These are phyloP conservation scores for Starmerella etchellsii DNA, from an alignment of 805 yeast species.

Conservation along the genomic window DNA sequence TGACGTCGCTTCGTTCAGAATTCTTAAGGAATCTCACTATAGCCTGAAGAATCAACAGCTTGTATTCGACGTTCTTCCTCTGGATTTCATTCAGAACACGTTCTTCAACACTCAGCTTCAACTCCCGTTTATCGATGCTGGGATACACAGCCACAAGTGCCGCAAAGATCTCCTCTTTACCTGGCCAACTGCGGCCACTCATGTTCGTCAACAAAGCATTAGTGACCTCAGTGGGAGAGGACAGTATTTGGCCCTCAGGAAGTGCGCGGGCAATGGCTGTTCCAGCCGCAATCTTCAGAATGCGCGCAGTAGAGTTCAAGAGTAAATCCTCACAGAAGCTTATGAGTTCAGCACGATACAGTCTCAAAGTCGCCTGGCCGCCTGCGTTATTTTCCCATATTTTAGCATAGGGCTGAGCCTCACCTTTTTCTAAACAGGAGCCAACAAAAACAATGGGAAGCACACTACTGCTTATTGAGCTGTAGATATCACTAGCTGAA, in stretches of 20 bases:
- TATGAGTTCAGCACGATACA: constrained; percentile 60
- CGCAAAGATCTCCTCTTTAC: constrained; percentile 64
- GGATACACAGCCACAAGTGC: constrained; percentile 48
- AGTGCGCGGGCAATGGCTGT: constrained; percentile 43
- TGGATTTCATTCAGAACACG: constrained; percentile 48
- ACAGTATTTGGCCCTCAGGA: constrained; percentile 32
- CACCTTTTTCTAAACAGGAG: constrained; percentile 44
- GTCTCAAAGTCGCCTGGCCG: constrained; percentile 51
- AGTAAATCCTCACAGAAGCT: constrained; percentile 39
- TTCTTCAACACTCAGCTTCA: constrained; percentile 32
- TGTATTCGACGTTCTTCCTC: constrained; percentile 54
- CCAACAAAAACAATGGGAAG: constrained; percentile 74
- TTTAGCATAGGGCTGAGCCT: constrained; percentile 38
- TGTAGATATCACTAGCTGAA: constrained; percentile 52
- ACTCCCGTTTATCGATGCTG: constrained; percentile 22
- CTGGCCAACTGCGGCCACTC: constrained; percentile 75
- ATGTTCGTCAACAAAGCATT: constrained; percentile 49
- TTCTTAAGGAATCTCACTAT: constrained; percentile 39
- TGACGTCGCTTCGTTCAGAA: neutral
- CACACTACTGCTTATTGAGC: constrained; percentile 45
- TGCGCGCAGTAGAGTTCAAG: constrained; percentile 41
- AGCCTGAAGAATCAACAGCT: constrained; percentile 39
- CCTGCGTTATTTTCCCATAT: constrained; percentile 78
- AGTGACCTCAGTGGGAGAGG: constrained; percentile 39
- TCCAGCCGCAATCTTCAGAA: constrained; percentile 58